A percentile compares a stretch with the other conserved stretches of the same genome.
Conservation (phyloP, 768 basidiomycete genomes). For the Suillus hirtellus region DNA sequence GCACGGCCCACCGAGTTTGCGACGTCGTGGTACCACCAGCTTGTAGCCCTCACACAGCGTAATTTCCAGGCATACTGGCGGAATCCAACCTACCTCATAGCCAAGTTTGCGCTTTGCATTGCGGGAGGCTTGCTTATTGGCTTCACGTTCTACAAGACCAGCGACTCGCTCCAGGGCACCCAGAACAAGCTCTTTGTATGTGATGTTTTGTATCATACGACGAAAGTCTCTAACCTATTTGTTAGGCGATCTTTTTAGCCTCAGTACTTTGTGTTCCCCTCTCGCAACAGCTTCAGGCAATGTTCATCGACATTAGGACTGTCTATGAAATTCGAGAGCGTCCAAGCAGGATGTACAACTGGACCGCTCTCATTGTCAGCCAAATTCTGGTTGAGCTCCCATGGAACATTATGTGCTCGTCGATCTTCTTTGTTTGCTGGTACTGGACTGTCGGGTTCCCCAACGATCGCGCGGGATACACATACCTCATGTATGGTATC, state of each 20-base stretch:
- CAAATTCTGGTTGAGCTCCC: slow-evolving; percentile 59
- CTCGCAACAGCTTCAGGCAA: slow-evolving; percentile 63
- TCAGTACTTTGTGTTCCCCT: slow-evolving; percentile 52
- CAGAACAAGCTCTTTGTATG: slow-evolving; percentile 68
- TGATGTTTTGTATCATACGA: neutral
- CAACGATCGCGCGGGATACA: slow-evolving; percentile 55
- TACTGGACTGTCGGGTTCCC: slow-evolving; percentile 70
- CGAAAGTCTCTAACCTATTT: slow-evolving; percentile 8
- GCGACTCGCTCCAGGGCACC: slow-evolving; percentile 54
- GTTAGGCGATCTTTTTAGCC: slow-evolving; percentile 56
- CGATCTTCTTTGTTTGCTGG: slow-evolving; percentile 65
- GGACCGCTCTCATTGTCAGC: slow-evolving; percentile 57
- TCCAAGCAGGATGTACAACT: slow-evolving; percentile 64
- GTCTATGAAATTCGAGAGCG: slow-evolving; percentile 70
- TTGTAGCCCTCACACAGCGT: slow-evolving; percentile 44
- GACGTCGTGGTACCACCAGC: slow-evolving; percentile 53
- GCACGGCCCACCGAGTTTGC: slow-evolving; percentile 48
- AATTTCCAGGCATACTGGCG: slow-evolving; percentile 52
- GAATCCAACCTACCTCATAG: slow-evolving; percentile 58
- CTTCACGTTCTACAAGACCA: slow-evolving; percentile 63
- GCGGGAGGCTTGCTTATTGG: slow-evolving; percentile 56
- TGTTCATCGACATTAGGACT: slow-evolving; percentile 54
- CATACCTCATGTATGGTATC: slow-evolving; percentile 53
- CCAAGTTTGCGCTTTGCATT: slow-evolving; percentile 58
- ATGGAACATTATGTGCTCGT: slow-evolving; percentile 60